Evolutionary conservation across 208 protist genomes (phyloP).

Genomic region (Crithidia sp.): DNA sequence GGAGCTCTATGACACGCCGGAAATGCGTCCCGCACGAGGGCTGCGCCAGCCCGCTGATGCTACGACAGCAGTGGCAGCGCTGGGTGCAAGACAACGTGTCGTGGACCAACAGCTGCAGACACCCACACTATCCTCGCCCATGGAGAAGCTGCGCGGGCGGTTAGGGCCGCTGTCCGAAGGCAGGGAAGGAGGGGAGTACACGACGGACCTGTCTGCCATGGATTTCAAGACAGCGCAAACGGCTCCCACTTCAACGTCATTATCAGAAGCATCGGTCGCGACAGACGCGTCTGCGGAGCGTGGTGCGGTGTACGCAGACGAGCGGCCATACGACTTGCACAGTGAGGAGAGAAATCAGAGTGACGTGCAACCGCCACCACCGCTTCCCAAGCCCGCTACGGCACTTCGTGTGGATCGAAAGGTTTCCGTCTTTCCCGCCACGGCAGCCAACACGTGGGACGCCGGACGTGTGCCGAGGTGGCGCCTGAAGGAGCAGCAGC

Average conservation of each 20-base stretch:
- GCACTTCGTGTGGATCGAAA: neutral
- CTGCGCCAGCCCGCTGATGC: neutral
- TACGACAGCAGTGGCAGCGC: neutral
- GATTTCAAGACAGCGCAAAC: slow-evolving; percentile 28
- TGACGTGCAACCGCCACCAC: neutral
- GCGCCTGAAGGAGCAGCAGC: slow-evolving; percentile 1
- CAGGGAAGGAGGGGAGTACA: neutral
- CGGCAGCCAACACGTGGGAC: slow-evolving; percentile 5
- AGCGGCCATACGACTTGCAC: neutral
- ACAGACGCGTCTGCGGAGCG: neutral
- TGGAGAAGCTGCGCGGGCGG: neutral
- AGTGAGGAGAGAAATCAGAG: neutral
- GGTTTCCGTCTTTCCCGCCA: neutral
- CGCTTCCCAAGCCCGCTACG: neutral
- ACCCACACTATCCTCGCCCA: neutral
- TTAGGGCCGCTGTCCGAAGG: neutral
- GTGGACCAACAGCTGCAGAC: neutral
- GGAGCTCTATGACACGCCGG: slow-evolving; percentile 40
- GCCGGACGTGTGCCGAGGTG: neutral
- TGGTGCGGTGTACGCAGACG: neutral
- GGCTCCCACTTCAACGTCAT: slow-evolving; percentile 3
- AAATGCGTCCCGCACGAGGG: neutral
- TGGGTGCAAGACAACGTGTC: no score
- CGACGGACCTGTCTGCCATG: slow-evolving; percentile 9
- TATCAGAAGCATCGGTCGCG: neutral